Evolutionary conservation across 257 asterid genomes (phyloP), one percentile per base, ranked within the genome.

Genomic region (Nicotiana tomentosiformis): DNA sequence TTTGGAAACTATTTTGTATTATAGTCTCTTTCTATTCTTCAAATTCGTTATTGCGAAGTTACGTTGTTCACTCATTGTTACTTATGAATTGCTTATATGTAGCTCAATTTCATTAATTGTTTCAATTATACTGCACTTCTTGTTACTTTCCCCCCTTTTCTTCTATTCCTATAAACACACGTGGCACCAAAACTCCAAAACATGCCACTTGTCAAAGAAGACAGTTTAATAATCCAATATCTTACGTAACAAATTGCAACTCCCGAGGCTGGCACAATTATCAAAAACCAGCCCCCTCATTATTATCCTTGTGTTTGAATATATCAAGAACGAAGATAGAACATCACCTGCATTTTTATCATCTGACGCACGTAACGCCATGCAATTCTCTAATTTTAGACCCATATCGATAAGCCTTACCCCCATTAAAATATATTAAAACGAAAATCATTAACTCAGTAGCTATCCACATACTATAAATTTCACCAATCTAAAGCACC

Each of bases 191-290:
- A 23, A 65, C 70, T 65, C 70, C 20, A 26, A 72, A 72, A 11
- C 16, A 7, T 23, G 79, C 60, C 61, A 72, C 61, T 46, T 74
- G 43, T 51, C 64, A 49, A 74, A 49, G 43, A 15, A 51, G 10
- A 6, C 2, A 49, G 23, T 14, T 32, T 7, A 14, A 26, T 51
- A 51, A 11, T 51, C 2, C 80, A 76, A 51, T 51, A 15, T 76
- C 9, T 12, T 9, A 29, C 30, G 30, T 29, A 61, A 0, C 65
- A 57, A 51, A 83, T 32, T 77, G 81, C 89, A 43, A n/a, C 51
- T 83, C 89, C 89, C 91, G 84, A 86, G 87, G 89, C 53, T 11
- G 92, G 89, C 91, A 89, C 92, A 78, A 76, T 4, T 7, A 68
- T 80, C 90, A 77, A 88, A 58, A 78, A 65, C 66, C 69, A 43